Base-by-base conservation (phyloP, 2,329 filamentous ascomycete species). In the Ceratocystis colombiana region DNA sequence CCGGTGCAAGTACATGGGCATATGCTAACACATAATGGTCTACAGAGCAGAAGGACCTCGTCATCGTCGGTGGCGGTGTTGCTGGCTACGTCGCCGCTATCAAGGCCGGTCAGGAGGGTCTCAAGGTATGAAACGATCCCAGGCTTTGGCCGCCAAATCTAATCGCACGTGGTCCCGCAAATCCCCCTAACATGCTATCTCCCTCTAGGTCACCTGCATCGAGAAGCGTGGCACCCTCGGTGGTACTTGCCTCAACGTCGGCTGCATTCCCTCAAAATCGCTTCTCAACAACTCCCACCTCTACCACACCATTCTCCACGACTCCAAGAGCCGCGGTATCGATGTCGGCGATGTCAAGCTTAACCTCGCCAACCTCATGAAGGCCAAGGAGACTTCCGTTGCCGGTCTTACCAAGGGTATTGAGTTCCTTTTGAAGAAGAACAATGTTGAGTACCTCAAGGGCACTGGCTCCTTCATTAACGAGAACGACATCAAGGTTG, bases 261-360 rank as follows among this genome's bases (percentile, higher is more conserved):
- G 94, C 79, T 99, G 94, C 80, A 99, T 99, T 76, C 94, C 94
- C 71, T 99, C 94, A 71, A 99, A 99, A 80, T 96, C 94, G 70
- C 90, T 99, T 72, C 89, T 99, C 77, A 99, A 97, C 87, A 97
- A 97, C 84, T 96, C 94, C 73, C 91, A 96, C 78, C 84, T 97
- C 69, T 97, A 97, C 83, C 93, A 97, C 82, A 88, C 92, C 79
- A 88, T 96, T 74, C 85, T 95, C 69, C 93, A 99, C 81, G 94
- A 99, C 81, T 93, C 91, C 71, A 96, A 96, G 81, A 86, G 89
- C 79, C 90, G 94, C 76, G 94, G 94, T 76, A 99, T 99, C 76
- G 93, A 97, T 75, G 94, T 99, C 72, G 88, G 89, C 75, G 90
- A 96, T 79, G 93, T 99, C 74, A 95, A 96, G 79, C 87, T 99